Evolutionary conservation across 2,329 filamentous ascomycete genomes (phyloP), one percentile per base, ranked within the genome.

Genomic region (Aureobasidium sp.): DNA sequence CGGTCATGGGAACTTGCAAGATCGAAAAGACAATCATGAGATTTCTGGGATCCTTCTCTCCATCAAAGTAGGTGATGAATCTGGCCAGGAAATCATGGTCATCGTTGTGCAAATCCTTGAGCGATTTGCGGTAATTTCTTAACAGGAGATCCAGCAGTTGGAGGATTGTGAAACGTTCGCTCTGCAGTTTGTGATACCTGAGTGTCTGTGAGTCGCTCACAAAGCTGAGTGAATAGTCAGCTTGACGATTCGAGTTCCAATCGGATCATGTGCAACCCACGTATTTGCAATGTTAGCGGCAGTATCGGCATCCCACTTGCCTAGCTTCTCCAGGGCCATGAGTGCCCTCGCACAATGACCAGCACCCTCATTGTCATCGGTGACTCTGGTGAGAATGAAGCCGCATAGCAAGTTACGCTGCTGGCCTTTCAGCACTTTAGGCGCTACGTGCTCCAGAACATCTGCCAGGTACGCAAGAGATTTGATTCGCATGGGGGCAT

Each of bases 1-100:
- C 83, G 6, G 82, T 74, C 75, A 85, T 83, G 2, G 84, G 74
- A 12, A 84, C 83, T 61, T 77, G 80, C 24, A 85, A 64, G 55
- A 85, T 78, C 0, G 83, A 85, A 61, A 86, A 86, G 1, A 85
- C 78, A 44, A 86, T 73, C 83, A 86, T 86, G 24, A 86, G 68
- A 61, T 86, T 86, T 24, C 83, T 74, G 0, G 83, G 83, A 58
- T 86, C 83, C 61, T 85, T 85, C 64, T 86, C 83, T 54, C 82
- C 82, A 14, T 80, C 79, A 61, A 86, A 82, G 57, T 85, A 77
- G 53, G 82, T 75, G 48, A 83, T 79, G 58, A 84, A 80, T 3
- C 76, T 79, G 3, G 79, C 69, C 51, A 85, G 68, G 58, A 83
- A 84, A 55, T 79, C 74, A 7, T 65, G 64, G n/a, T 68, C 64